These are phyloP conservation scores for Colletotrichum phormii DNA, from an alignment of 2,329 filamentous ascomycete species.

Conservation along the genomic window DNA sequence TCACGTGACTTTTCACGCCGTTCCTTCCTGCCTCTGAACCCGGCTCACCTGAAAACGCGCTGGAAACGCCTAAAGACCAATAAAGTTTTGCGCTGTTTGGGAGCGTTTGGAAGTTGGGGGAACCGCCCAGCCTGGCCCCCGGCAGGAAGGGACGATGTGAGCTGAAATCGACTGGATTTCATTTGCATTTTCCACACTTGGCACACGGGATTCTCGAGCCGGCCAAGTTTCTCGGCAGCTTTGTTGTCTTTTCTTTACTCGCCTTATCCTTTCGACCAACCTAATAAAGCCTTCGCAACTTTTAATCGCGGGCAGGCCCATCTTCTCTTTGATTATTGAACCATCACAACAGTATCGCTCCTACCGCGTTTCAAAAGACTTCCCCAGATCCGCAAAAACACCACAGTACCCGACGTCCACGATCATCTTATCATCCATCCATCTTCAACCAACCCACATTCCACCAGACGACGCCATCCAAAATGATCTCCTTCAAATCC, in stretches of 20 bases:
- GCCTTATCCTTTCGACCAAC: background rate
- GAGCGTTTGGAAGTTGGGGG: background rate
- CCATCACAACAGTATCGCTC: background rate
- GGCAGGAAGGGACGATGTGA: background rate
- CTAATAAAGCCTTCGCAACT: background rate
- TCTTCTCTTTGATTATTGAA: background rate
- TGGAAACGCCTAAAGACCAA: background rate
- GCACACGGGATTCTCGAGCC: slow-evolving; percentile 21
- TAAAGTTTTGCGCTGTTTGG: background rate
- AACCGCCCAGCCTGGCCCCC: background rate
- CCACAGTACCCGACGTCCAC: background rate
- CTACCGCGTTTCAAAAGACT: background rate
- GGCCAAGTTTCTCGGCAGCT: slow-evolving; percentile 27
- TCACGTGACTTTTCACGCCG: slow-evolving; percentile 8
- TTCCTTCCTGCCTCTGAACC: background rate
- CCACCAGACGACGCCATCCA: background rate
- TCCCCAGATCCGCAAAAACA: background rate
- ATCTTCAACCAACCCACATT: background rate
- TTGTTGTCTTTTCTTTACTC: background rate
- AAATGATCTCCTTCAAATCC: slow-evolving; percentile 33
- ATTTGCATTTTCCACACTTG: slow-evolving; percentile 13
- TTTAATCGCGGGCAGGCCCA: slow-evolving; percentile 13
- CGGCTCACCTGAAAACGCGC: background rate
- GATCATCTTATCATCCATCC: background rate
- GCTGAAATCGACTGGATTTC: background rate